These are phyloP conservation scores for Zymoseptoria ardabiliae DNA, from an alignment of 2,329 filamentous ascomycete genomes.

Conservation along the genomic window DNA sequence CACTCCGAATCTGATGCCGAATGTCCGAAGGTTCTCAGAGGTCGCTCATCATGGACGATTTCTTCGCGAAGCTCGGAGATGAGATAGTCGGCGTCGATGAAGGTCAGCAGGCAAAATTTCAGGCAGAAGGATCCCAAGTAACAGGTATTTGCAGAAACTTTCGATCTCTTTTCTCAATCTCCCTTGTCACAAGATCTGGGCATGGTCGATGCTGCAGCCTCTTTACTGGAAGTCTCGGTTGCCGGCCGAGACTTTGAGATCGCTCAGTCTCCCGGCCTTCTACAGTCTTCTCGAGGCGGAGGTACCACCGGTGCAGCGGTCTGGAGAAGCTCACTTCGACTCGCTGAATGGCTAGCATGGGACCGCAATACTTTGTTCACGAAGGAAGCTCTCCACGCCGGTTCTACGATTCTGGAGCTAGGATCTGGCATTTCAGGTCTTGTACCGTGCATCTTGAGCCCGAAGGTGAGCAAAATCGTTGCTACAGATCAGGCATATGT, in stretches of 20 bases:
- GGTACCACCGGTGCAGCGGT: constrained; percentile 74
- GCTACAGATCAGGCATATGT: constrained; percentile 89
- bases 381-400: constrained; percentile 44
- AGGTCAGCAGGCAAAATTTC: constrained; percentile 11
- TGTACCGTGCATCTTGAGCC: constrained; percentile 61
- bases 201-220: constrained; percentile 68
- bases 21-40: background rate
- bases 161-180: constrained; percentile 71
- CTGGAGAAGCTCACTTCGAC: constrained; percentile 81
- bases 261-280: constrained; percentile 73
- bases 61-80: constrained; percentile 12
- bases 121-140: constrained; percentile 1
- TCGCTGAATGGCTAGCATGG: constrained; percentile 71
- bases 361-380: constrained; percentile 57
- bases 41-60: constrained; percentile 6
- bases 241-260: constrained; percentile 65
- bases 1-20: background rate
- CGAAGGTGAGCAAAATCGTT: constrained; percentile 57
- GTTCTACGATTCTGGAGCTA: constrained; percentile 66
- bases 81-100: constrained; percentile 18
- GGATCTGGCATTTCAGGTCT: constrained; percentile 83
- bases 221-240: constrained; percentile 48
- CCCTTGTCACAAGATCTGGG: constrained; percentile 72
- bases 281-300: constrained; percentile 66
- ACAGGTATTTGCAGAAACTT: constrained; percentile 59